A percentile compares a stretch with the other conserved stretches of the same genome.
phyloP scores from a whole-genome alignment of 805 yeast genomes.

The Metschnikowia kofuensis region DNA sequence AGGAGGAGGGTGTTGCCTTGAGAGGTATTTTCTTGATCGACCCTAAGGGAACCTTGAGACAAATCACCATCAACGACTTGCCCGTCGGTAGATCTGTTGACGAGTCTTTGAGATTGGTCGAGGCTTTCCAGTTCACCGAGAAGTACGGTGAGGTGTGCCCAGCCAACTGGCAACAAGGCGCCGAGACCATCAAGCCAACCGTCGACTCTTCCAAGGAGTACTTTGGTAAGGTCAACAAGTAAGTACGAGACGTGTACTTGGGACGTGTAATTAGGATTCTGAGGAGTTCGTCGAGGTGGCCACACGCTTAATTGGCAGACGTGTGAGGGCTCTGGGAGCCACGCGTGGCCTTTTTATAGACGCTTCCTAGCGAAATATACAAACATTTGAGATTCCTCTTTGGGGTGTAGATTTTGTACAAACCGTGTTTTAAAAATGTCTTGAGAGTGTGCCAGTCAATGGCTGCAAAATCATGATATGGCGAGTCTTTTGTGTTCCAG shows the following conservation, averaged over 20 bases:
- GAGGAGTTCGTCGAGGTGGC: background rate
- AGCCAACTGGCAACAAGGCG: slow-evolving; percentile 94
- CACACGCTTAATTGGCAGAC: background rate
- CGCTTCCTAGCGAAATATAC: background rate
- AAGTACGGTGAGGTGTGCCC: slow-evolving; percentile 99
- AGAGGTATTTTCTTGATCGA: slow-evolving; percentile 98
- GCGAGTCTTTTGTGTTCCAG: too few relatives aligned
- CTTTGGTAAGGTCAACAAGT: slow-evolving; percentile 50
- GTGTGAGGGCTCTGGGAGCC: background rate
- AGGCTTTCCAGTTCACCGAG: slow-evolving; percentile 99
- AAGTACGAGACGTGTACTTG: too few relatives aligned
- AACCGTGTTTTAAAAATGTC: too few relatives aligned
- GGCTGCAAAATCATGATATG: too few relatives aligned
- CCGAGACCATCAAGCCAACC: slow-evolving; percentile 72
- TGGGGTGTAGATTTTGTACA: too few relatives aligned
- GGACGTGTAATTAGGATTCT: background rate
- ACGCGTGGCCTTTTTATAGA: background rate
- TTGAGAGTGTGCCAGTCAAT: too few relatives aligned
- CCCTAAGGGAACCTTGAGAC: slow-evolving; percentile 93
- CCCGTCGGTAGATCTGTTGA: slow-evolving; percentile 99
- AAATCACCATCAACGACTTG: slow-evolving; percentile 95
- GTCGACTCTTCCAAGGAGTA: slow-evolving; percentile 22
- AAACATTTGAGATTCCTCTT: background rate
- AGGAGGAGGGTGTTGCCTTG: slow-evolving; percentile 94
- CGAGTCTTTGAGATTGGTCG: slow-evolving; percentile 94